Percentiles rank a stretch among this genome's conserved stretches.
Evolutionary conservation across 805 yeast genomes (phyloP).

Genomic region (Kregervanrija pseudodelftensis): DNA sequence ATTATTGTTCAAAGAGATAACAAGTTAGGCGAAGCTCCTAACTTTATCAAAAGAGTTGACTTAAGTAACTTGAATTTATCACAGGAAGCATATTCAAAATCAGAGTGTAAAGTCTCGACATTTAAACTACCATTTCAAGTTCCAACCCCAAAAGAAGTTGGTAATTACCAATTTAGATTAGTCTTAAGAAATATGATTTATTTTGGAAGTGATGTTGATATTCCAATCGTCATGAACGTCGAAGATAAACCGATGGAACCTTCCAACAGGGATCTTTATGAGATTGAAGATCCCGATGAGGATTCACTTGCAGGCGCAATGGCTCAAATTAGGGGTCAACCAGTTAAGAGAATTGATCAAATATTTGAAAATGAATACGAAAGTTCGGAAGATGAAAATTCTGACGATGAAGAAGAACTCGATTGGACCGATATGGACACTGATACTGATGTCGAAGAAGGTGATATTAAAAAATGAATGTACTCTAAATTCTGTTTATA

Average conservation of each 20-base stretch:
- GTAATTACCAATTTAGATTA: slow-evolving; percentile 62
- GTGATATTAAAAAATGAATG: slow-evolving; percentile 1
- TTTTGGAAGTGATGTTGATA: slow-evolving; percentile 74
- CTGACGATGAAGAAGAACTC: slow-evolving; percentile 16
- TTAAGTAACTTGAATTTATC: slow-evolving; percentile 47
- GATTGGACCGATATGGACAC: slow-evolving; percentile 50
- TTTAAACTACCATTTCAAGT: slow-evolving; percentile 66
- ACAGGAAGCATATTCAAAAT: slow-evolving; percentile 41
- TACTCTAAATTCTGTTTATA: slow-evolving; percentile 3
- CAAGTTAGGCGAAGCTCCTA: slow-evolving; percentile 67
- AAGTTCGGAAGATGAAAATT: slow-evolving; percentile 21
- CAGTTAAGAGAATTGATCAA: slow-evolving; percentile 37
- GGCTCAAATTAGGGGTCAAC: slow-evolving; percentile 60
- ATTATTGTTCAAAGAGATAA: slow-evolving; percentile 70
- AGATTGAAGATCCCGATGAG: slow-evolving; percentile 66
- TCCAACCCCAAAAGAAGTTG: slow-evolving; percentile 72
- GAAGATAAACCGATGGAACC: slow-evolving; percentile 46
- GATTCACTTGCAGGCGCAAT: slow-evolving; percentile 71
- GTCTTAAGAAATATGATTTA: slow-evolving; percentile 66
- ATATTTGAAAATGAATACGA: slow-evolving; percentile 33
- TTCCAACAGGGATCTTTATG: slow-evolving; percentile 38
- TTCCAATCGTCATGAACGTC: slow-evolving; percentile 67
- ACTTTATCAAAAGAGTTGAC: slow-evolving; percentile 42
- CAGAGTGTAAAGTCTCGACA: slow-evolving; percentile 52
- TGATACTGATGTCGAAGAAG: slow-evolving; percentile 57